Evolutionary conservation across 106 monocot genomes (phyloP).

Genomic region (Triglochin maritima): DNA sequence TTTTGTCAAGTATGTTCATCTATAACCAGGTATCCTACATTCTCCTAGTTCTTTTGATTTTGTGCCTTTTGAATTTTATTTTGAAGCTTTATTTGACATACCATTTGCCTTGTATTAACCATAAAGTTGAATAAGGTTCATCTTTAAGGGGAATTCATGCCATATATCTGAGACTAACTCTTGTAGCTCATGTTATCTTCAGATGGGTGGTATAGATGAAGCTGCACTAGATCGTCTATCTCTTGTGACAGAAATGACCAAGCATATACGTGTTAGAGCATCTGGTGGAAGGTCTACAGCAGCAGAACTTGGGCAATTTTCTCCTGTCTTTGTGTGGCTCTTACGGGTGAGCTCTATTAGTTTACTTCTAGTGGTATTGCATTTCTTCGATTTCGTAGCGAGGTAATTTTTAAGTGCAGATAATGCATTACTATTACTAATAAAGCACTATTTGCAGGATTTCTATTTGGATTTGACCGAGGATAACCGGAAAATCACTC

Average conservation of each 20-base stretch:
- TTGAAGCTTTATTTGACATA: background rate
- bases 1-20: slow-evolving; percentile 93
- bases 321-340: slow-evolving; percentile 36
- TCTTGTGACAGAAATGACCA: slow-evolving; percentile 92
- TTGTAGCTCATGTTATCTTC: slow-evolving; percentile 6
- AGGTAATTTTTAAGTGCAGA: background rate
- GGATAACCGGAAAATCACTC: slow-evolving; percentile 66
- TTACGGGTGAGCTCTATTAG: slow-evolving; percentile 4
- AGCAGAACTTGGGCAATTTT: slow-evolving; percentile 24
- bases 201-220: slow-evolving; percentile 99
- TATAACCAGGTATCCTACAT: slow-evolving; percentile 70
- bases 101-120: background rate
- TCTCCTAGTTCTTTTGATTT: background rate
- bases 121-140: too few species aligned
- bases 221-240: slow-evolving; percentile 93
- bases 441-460: slow-evolving; percentile 33
- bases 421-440: background rate
- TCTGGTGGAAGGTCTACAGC: slow-evolving; percentile 51
- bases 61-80: background rate
- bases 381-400: too few species aligned
- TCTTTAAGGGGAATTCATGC: too few species aligned
- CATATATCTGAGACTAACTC: background rate
- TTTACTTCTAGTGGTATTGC: background rate
- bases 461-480: slow-evolving; percentile 88
- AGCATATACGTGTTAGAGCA: slow-evolving; percentile 89